Conservation (phyloP, 2,329 filamentous ascomycete genomes). For the Alternaria burnsii region DNA sequence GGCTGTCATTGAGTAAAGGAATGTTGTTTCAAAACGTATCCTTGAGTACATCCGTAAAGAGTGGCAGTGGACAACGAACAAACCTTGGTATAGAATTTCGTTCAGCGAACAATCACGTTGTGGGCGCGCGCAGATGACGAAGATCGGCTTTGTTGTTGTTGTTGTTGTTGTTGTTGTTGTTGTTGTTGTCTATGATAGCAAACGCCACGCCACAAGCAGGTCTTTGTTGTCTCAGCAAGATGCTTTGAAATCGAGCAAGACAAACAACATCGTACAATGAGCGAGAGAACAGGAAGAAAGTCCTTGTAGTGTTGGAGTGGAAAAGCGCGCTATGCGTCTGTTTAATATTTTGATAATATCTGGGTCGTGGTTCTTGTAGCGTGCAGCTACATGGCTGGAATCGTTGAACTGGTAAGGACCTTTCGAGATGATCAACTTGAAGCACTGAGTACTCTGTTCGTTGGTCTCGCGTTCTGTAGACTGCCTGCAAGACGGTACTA, state of each 20-base stretch:
- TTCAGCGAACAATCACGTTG: slow-evolving; percentile 25
- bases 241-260: background rate
- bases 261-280: background rate
- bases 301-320: slow-evolving; percentile 26
- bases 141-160: slow-evolving; percentile 29
- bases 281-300: background rate
- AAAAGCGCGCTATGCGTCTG: slow-evolving; percentile 28
- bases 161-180: background rate
- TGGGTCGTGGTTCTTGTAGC: slow-evolving; percentile 15
- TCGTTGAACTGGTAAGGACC: background rate
- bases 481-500: slow-evolving; percentile 2
- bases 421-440: background rate
- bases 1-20: slow-evolving; percentile 23
- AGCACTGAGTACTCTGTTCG: background rate
- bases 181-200: slow-evolving; percentile 17
- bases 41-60: slow-evolving; percentile 17
- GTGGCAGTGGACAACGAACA: slow-evolving; percentile 15
- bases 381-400: background rate
- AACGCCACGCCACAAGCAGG: slow-evolving; percentile 22
- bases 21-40: slow-evolving; percentile 35
- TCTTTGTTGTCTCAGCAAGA: slow-evolving; percentile 19
- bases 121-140: slow-evolving; percentile 30
- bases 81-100: slow-evolving; percentile 6
- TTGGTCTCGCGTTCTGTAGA: background rate
- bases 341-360: slow-evolving; percentile 19